These are phyloP conservation scores for Retiboletus flavoniger DNA, from an alignment of 1,284 basidiomycete genomes.

Conservation along the genomic window DNA sequence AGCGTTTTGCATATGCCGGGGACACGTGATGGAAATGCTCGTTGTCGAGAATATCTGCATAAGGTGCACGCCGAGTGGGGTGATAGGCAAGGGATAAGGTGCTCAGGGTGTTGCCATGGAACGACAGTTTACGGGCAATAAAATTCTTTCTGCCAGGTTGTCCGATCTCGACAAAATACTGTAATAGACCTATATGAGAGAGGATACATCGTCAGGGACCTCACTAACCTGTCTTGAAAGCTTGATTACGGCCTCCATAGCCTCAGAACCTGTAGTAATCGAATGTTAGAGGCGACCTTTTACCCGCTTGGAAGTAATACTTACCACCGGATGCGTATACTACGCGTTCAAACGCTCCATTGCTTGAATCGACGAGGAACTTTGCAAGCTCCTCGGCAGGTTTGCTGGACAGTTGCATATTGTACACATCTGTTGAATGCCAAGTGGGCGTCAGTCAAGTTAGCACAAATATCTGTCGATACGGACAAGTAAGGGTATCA, in stretches of 20 bases:
- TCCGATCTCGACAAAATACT: constrained; percentile 71
- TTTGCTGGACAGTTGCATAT: constrained; percentile 73
- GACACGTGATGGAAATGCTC: constrained; percentile 77
- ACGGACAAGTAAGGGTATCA: constrained; percentile 67
- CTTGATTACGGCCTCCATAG: constrained; percentile 81
- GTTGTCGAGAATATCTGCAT: constrained; percentile 60
- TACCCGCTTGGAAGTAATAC: background rate
- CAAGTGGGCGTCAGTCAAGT: constrained; percentile 4
- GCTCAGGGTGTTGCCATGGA: constrained; percentile 80
- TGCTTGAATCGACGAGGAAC: constrained; percentile 55
- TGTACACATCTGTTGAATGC: constrained; percentile 67
- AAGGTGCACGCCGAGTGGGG: constrained; percentile 63
- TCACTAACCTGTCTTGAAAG: constrained; percentile 65
- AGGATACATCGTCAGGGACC: background rate
- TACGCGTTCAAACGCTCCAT: constrained; percentile 70
- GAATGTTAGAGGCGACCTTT: constrained; percentile 1
- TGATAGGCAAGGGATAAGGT: constrained; percentile 69
- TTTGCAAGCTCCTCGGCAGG: constrained; percentile 77
- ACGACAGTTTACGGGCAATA: constrained; percentile 77
- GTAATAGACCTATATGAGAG: constrained; percentile 6
- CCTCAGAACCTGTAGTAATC: constrained; percentile 65
- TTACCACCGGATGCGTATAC: constrained; percentile 73
- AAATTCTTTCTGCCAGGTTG: constrained; percentile 72
- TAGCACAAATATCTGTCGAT: constrained; percentile 21
- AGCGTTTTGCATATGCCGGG: constrained; percentile 81